These are phyloP conservation scores for Cichorium intybus DNA, from an alignment of 140 eudicot species.

Conservation along the genomic window DNA sequence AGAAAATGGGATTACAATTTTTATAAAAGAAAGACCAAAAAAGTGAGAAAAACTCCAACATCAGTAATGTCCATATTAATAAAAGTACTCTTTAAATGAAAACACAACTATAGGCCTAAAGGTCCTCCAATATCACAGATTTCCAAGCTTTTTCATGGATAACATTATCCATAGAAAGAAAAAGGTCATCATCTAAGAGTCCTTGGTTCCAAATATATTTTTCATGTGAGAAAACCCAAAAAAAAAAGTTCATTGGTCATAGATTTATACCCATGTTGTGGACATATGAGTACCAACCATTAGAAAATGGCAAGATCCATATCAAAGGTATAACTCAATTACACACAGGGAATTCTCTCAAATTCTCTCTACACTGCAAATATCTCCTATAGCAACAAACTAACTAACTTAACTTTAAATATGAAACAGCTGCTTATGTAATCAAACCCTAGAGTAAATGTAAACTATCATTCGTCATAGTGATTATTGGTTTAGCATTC, in stretches of 20 bases:
- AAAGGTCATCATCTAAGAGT: neutral
- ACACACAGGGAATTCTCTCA: neutral
- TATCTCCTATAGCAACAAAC: neutral
- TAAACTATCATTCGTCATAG: neutral
- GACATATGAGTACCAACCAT: neutral
- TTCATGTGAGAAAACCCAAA: neutral
- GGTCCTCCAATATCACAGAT: neutral
- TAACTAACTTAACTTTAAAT: neutral
- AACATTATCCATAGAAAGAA: neutral
- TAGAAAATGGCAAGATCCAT: neutral
- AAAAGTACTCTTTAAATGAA: too few relatives aligned
- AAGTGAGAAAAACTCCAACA: too few relatives aligned
- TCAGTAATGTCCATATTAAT: neutral
- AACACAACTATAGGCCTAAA: neutral
- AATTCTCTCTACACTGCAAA: neutral
- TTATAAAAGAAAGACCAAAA: too few relatives aligned
- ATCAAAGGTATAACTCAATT: neutral
- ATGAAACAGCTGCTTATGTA: slow-evolving; percentile 6
- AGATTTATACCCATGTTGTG: too few relatives aligned
- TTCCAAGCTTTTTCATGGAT: neutral
- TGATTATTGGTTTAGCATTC: neutral
- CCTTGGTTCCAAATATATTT: neutral
- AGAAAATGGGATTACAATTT: neutral
- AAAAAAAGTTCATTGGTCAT: neutral
- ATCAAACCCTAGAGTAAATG: slow-evolving; percentile 5